These are phyloP conservation scores for Crithidia mellificae DNA, from an alignment of 208 protist species.

Conservation along the genomic window DNA sequence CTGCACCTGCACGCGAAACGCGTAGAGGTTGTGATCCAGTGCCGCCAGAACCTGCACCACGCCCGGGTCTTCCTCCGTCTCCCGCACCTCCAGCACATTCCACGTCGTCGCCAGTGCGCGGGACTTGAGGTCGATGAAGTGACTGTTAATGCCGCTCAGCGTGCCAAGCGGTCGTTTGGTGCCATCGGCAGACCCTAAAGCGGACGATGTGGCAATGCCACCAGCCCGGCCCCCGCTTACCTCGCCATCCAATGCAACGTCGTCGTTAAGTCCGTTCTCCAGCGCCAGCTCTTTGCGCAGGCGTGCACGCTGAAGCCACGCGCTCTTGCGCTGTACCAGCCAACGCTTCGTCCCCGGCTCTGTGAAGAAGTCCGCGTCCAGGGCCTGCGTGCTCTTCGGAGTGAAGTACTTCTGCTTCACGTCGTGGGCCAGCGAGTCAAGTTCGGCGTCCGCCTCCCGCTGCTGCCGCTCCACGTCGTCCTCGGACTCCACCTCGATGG, in stretches of 20 bases:
- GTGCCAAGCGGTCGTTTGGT: background rate
- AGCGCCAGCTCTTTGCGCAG: conserved; percentile 73
- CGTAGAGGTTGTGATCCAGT: conserved; percentile 61
- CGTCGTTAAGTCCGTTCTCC: conserved; percentile 27
- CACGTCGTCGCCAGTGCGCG: conserved; percentile 70
- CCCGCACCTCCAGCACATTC: conserved; percentile 84
- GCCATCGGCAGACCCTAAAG: background rate
- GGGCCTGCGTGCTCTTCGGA: conserved; percentile 50
- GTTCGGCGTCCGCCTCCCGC: conserved; percentile 58
- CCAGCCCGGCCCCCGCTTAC: background rate
- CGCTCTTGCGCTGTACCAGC: conserved; percentile 52
- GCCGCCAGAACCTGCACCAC: conserved; percentile 66
- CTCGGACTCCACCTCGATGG: conserved; percentile 35
- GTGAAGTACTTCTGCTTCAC: conserved; percentile 69
- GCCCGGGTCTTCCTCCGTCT: conserved; percentile 51
- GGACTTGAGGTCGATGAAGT: conserved; percentile 85
- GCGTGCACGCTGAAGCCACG: conserved; percentile 76
- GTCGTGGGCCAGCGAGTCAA: conserved; percentile 41
- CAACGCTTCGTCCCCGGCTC: conserved; percentile 41
- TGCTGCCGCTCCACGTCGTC: conserved; percentile 52
- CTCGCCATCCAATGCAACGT: conserved; percentile 3
- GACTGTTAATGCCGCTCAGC: conserved; percentile 37
- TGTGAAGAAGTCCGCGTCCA: conserved; percentile 80
- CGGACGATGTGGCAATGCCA: background rate
- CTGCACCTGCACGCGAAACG: conserved; percentile 71